Base-by-base conservation (phyloP, 805 yeast genomes). In the Cyberlindnera misumaiensis region DNA sequence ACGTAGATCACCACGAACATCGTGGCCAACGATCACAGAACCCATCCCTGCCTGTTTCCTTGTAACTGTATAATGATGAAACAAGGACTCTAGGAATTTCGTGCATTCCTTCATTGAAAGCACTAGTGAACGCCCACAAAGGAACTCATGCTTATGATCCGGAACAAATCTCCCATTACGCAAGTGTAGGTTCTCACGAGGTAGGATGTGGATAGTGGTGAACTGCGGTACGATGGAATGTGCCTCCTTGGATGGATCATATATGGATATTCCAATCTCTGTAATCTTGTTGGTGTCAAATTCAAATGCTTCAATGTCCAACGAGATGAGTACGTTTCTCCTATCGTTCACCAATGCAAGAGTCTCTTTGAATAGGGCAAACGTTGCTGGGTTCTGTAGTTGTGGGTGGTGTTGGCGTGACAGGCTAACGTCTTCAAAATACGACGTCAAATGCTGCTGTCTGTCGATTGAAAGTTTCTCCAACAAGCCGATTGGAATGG, bases 251-350 rank as follows among this genome's bases (percentile, higher is more conserved):
- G 70, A 51, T 5, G 83, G 82, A 46, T 77, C 80, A 50, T 66
- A 75, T 2, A 77, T 68, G 5, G 77, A 59, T 2, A 77, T 61
- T 1, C 83, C 83, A 33, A 77, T 66, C 48, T 77, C 83, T 0
- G 81, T 76, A 7, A 77, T 60, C 7, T 56, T 41, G 15, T 59
- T 49, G 11, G 57, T 59, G 44, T 70, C 56, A 17, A 48, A 43
- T 48, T 77, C 83, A 59, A 56, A 75, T 1, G 81, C 81, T 51
- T 77, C 84, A 2, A 75, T 60, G 52, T 77, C 83, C 32, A 77
- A 55, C 11, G 72, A 62, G 35, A 76, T 60, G 10, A 53, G 30
- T 3, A 42, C 30, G 25, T 43, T 47, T 5, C 34, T 24, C 11
- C 34, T 38, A 6, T 38, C 34, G 37, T 52, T 52, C 11, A 46